Base-by-base conservation (phyloP, 805 yeast species). In the Kodamaea laetipori region DNA sequence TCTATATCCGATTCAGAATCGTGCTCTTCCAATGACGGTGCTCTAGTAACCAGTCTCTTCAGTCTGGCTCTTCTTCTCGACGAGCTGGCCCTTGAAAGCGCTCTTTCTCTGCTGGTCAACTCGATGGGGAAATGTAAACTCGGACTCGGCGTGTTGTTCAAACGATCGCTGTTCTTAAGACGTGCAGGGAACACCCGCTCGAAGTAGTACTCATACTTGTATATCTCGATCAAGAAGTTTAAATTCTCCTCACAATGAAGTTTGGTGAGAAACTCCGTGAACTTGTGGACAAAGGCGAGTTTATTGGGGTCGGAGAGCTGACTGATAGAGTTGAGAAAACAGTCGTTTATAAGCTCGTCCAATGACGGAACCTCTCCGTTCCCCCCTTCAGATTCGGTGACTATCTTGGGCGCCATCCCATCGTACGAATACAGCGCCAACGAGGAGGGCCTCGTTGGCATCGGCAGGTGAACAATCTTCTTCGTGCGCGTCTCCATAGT, bases 191-290 rank as follows among this genome's bases (percentile, higher is more conserved):
- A 46, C 12, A 54, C 42, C 30, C 52, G 48, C 38, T 69, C 73
- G 63, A 70, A 71, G 41, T 61, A 62, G 54, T 67, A 63, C 48
- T 76, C 78, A 54, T 76, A 76, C 39, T 67, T 69, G 54, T 56
- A 73, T 12, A 74, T 72, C 44, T 71, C 73, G 4, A 74, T 62
- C 23, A 76, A 55, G 46, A 76, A 76, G 34, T 63, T 55, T 31
- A 76, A 60, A 54, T 72, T 74, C 53, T 76, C 80, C 40, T 61
- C 63, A 52, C 76, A 69, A 48, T 76, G 79, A 25, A 66, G 57
- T n/a, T 60, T 55, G 11, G 34, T 44, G n/a, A 71, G 58, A 47
- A 59, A 69, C 11, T 58, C 51, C 40, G 58, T 56, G 51, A 76
- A 75, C 25, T 54, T 46, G 8, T 50, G 46, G 24, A 57, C 67